Evolutionary conservation across 805 yeast genomes (phyloP).

Genomic region (Spathaspora gorwiae): DNA sequence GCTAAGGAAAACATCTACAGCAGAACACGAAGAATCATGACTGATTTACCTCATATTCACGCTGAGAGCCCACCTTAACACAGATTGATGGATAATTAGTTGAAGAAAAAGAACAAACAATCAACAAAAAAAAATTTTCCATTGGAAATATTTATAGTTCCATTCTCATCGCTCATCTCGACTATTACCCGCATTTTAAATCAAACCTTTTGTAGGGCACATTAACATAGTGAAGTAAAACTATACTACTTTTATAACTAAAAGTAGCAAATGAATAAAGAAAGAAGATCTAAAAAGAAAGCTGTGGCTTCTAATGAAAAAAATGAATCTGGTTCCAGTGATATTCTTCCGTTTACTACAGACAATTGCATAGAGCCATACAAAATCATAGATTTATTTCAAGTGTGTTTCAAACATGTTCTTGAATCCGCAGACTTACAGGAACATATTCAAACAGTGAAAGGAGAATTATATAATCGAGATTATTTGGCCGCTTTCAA

Average conservation of each 20-base stretch:
- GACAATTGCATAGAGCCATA: constrained; percentile 28
- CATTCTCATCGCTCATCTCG: no score
- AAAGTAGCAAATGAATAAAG: constrained; percentile 5
- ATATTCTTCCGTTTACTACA: constrained; percentile 29
- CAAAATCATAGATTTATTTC: constrained; percentile 34
- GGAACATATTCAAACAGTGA: constrained; percentile 60
- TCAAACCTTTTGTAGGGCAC: no score
- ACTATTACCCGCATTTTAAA: no score
- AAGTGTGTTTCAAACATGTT: constrained; percentile 25
- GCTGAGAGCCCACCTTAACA: constrained; percentile 46
- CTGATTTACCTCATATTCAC: constrained; percentile 21
- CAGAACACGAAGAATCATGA: constrained; percentile 21
- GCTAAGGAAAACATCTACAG: constrained; percentile 42
- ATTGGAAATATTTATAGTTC: no score
- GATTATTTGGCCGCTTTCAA: constrained; percentile 70
- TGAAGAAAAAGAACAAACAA: constrained; percentile 13
- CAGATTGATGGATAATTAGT: constrained; percentile 42
- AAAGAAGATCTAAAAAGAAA: constrained; percentile 3
- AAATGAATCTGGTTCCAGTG: background rate
- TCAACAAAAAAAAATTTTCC: constrained; percentile 5
- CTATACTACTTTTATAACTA: constrained; percentile 27
- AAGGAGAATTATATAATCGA: constrained; percentile 63
- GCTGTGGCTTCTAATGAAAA: background rate
- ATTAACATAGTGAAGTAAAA: no score
- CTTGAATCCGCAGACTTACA: constrained; percentile 33